Evolutionary conservation across 2,329 filamentous ascomycete genomes (phyloP).

Genomic region (Scopulariopsis brevicaulis): DNA sequence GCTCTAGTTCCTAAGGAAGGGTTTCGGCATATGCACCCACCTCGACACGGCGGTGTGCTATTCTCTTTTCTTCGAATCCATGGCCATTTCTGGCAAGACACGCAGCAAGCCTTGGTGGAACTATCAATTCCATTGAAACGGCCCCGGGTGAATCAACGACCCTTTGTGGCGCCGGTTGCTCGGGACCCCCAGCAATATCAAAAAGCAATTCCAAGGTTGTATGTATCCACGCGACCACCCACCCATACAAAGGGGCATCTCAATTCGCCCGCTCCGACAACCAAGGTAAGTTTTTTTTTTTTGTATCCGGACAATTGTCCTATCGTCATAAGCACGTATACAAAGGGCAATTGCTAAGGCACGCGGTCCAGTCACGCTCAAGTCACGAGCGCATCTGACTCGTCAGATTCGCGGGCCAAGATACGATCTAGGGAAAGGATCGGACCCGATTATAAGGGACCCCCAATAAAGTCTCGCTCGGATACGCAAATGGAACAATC

Average conservation of each 20-base stretch:
- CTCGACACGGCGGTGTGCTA: background rate
- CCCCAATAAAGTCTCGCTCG: background rate
- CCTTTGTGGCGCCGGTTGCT: background rate
- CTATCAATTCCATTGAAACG: background rate
- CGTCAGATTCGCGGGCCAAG: background rate
- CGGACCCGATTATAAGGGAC: background rate
- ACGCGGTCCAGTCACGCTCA: background rate
- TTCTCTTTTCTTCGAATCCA: background rate
- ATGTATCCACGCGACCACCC: background rate
- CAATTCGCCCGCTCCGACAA: background rate
- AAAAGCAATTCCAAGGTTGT: background rate
- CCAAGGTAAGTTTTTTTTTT: background rate
- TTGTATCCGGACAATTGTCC: background rate
- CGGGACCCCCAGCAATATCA: background rate
- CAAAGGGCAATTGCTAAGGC: background rate
- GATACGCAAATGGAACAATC: background rate
- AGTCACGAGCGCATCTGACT: background rate
- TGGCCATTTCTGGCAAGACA: background rate
- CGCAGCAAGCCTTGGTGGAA: background rate
- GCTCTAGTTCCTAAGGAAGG: background rate
- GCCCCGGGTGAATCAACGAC: background rate
- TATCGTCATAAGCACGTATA: slow-evolving; percentile 2
- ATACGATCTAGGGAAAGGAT: background rate
- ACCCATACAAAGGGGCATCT: background rate
- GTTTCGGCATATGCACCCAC: background rate